A percentile compares a stretch with the other conserved stretches of the same genome.
phyloP scores from a whole-genome alignment of 106 monocot genomes.

The Dendrobium chrysotoxum region DNA sequence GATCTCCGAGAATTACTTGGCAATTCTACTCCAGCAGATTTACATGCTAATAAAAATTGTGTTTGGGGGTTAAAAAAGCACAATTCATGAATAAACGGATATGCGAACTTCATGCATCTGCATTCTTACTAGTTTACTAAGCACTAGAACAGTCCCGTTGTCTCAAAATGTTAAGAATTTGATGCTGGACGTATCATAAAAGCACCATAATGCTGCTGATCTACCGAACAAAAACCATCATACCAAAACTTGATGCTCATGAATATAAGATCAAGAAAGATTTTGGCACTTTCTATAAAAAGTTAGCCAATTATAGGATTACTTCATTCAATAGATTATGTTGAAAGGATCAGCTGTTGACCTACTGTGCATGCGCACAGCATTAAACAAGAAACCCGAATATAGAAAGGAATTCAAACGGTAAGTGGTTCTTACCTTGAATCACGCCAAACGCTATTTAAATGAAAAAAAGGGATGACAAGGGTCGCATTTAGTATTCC shows the following conservation, averaged over 20 bases:
- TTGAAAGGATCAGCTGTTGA: neutral
- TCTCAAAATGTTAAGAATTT: neutral
- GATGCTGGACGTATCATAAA: neutral
- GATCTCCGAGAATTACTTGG: no score
- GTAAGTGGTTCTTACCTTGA: conserved; percentile 42
- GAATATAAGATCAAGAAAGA: neutral
- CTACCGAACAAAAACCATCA: neutral
- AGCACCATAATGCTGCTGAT: neutral
- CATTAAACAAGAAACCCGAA: neutral
- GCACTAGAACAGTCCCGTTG: neutral
- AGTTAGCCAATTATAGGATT: neutral
- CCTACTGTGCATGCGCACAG: neutral
- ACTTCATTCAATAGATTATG: neutral
- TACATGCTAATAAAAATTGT: no score
- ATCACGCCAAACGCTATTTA: conserved; percentile 99
- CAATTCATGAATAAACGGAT: neutral
- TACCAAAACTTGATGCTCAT: neutral
- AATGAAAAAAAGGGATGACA: conserved; percentile 80
- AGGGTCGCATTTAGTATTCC: conserved; percentile 89
- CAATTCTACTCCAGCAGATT: no score
- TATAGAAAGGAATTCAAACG: neutral
- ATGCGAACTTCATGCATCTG: neutral
- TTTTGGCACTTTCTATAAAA: neutral
- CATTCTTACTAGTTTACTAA: neutral
- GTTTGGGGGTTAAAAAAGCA: no score